Evolutionary conservation across 352 stramenopile species (phyloP).

Genomic region (Pythium periplocum): DNA sequence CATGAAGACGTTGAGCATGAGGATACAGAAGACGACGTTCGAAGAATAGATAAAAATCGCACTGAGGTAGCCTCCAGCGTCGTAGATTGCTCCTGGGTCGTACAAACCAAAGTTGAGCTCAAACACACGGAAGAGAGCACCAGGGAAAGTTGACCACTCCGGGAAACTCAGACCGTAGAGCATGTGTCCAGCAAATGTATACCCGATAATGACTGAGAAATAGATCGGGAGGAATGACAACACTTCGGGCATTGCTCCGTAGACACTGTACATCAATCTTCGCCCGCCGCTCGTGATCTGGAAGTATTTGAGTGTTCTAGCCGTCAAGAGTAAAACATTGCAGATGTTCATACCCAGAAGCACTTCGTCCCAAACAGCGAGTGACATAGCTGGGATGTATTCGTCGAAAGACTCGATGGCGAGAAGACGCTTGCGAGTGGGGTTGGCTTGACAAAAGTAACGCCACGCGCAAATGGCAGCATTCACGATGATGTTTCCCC

Average conservation of each 20-base stretch:
- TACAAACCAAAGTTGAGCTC: constrained; percentile 72
- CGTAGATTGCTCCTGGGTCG: constrained; percentile 62
- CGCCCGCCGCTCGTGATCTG: constrained; percentile 59
- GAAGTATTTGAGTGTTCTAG: constrained; percentile 63
- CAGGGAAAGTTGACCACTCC: constrained; percentile 58
- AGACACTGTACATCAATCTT: constrained; percentile 60
- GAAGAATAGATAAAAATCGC: constrained; percentile 68
- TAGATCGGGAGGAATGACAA: constrained; percentile 70
- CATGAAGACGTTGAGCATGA: constrained; percentile 80
- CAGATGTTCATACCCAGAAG: constrained; percentile 59
- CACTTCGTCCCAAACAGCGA: constrained; percentile 57
- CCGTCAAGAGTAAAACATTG: constrained; percentile 64
- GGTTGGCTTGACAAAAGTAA: constrained; percentile 40
- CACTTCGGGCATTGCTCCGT: constrained; percentile 68
- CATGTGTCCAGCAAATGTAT: constrained; percentile 70
- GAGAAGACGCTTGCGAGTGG: constrained; percentile 30
- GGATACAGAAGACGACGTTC: constrained; percentile 65
- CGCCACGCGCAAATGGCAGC: constrained; percentile 50
- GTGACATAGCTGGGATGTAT: constrained; percentile 40
- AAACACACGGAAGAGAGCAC: constrained; percentile 62
- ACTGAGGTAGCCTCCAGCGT: constrained; percentile 51
- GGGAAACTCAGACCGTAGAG: constrained; percentile 56
- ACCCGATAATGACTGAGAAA: constrained; percentile 50
- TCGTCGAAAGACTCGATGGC: constrained; percentile 50
- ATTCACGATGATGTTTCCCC: constrained; percentile 59